These are phyloP conservation scores for Adenanthera pavonina DNA, from an alignment of 306 rosid genomes.

Conservation along the genomic window DNA sequence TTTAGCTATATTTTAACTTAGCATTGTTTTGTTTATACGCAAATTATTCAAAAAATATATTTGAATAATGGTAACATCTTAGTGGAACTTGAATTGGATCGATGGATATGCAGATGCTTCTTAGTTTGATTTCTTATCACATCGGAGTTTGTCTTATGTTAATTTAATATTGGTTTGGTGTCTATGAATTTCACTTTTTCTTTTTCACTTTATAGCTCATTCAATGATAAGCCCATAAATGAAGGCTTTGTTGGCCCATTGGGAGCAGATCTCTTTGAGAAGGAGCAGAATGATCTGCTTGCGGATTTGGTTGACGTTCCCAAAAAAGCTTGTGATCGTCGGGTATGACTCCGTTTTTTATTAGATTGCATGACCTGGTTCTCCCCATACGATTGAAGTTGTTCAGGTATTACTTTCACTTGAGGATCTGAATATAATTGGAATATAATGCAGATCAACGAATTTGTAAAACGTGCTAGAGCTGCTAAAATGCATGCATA, in stretches of 20 bases:
- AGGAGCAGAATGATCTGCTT: conserved; percentile 82
- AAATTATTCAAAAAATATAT: conserved; percentile 27
- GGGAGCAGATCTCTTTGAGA: conserved; percentile 78
- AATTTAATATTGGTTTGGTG: conserved; percentile 18
- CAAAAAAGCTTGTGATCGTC: conserved; percentile 89
- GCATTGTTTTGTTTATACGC: not conserved
- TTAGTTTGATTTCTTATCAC: conserved; percentile 29
- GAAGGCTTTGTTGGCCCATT: conserved; percentile 67
- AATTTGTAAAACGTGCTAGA: conserved; percentile 95
- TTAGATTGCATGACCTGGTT: not conserved
- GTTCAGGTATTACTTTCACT: not conserved
- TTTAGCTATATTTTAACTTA: not conserved
- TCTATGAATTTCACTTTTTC: conserved; percentile 8
- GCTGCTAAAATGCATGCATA: conserved; percentile 95
- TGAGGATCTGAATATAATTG: not conserved
- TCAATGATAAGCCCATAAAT: conserved; percentile 73
- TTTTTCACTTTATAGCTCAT: conserved; percentile 59
- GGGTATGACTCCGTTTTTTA: conserved; percentile 52
- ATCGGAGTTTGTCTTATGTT: not conserved
- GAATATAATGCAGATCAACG: conserved; percentile 71
- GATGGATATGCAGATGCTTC: conserved; percentile 1
- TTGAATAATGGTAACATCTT: conserved; percentile 1
- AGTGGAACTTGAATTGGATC: conserved; percentile 2
- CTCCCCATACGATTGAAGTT: not conserved
- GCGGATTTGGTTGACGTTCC: conserved; percentile 85